Conservation (phyloP, 2,329 filamentous ascomycete species). For the Atkinsonella texensis region DNA sequence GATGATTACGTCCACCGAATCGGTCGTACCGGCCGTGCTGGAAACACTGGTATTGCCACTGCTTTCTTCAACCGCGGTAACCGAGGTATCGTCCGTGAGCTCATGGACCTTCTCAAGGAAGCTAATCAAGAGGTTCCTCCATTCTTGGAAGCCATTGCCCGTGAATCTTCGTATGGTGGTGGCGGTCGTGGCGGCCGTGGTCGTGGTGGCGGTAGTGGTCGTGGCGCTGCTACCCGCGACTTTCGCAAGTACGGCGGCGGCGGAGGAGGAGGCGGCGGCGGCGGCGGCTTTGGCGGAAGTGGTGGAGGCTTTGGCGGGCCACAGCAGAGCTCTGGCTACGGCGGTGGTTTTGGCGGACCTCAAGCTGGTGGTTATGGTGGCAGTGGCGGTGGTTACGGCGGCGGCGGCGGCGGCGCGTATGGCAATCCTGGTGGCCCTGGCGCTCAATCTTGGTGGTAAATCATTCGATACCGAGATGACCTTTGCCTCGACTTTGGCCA, state of each 20-base stretch:
- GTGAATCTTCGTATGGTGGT: slow-evolving; percentile 78
- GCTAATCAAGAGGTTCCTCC: slow-evolving; percentile 91
- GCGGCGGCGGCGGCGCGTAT: slow-evolving; percentile 34
- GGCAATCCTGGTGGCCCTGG: slow-evolving; percentile 59
- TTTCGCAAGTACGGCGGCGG: slow-evolving; percentile 68
- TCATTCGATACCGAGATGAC: background rate
- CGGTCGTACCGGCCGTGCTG: slow-evolving; percentile 98
- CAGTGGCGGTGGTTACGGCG: slow-evolving; percentile 31
- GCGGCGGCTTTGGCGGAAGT: slow-evolving; percentile 28
- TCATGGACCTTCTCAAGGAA: slow-evolving; percentile 96
- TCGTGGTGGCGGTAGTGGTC: slow-evolving; percentile 47
- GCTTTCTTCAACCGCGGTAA: slow-evolving; percentile 99
- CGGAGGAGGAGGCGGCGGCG: slow-evolving; percentile 36
- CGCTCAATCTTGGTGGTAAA: slow-evolving; percentile 55
- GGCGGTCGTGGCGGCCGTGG: slow-evolving; percentile 47
- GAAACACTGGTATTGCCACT: slow-evolving; percentile 96
- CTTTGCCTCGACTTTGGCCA: background rate
- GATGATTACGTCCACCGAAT: slow-evolving; percentile 99
- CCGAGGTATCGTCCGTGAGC: slow-evolving; percentile 90
- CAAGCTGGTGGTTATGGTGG: slow-evolving; percentile 27
- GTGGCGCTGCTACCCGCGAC: slow-evolving; percentile 69
- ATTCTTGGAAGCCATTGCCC: slow-evolving; percentile 95
- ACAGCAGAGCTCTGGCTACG: slow-evolving; percentile 24
- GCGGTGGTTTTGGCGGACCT: slow-evolving; percentile 22
- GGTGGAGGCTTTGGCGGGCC: slow-evolving; percentile 21